Evolutionary conservation across 495 filamentous ascomycete species (phyloP).

Genomic region (Articulospora tetracladia): DNA sequence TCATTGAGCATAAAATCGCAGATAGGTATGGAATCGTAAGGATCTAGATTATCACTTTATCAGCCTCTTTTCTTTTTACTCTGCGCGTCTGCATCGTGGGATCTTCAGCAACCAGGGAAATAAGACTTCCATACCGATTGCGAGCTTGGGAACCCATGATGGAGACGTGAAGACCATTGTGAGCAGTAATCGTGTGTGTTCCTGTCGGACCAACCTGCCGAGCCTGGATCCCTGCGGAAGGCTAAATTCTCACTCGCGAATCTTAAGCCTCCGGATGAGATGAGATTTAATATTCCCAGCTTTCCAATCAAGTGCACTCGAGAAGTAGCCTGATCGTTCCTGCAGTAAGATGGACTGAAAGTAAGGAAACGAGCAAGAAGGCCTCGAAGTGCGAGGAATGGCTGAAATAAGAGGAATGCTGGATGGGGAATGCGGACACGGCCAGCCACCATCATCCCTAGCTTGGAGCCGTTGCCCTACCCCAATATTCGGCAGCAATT

Average conservation of each 20-base stretch:
- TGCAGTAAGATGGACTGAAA: too few species aligned
- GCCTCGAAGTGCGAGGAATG: too few species aligned
- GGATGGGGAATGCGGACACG: too few species aligned
- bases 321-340: too few species aligned
- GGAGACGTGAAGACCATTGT: slow-evolving; percentile 80
- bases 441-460: too few species aligned
- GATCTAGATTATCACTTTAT: slow-evolving; percentile 12
- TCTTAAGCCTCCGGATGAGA: not conserved
- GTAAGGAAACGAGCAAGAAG: too few species aligned
- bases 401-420: too few species aligned
- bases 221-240: not conserved
- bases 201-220: not conserved
- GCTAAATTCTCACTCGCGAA: not conserved
- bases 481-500: not conserved
- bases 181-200: not conserved
- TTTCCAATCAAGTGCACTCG: too few species aligned
- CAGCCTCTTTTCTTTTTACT: not conserved
- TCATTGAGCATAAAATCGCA: slow-evolving; percentile 79
- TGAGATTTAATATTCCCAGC: too few species aligned
- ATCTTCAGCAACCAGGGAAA: not conserved
- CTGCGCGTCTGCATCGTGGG: not conserved
- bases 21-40: slow-evolving; percentile 71
- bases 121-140: slow-evolving; percentile 1
- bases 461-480: too few species aligned
- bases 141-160: slow-evolving; percentile 61